Evolutionary conservation across 805 yeast genomes (phyloP), one percentile per base, ranked within the genome.

Genomic region (Brettanomyces sp.): DNA sequence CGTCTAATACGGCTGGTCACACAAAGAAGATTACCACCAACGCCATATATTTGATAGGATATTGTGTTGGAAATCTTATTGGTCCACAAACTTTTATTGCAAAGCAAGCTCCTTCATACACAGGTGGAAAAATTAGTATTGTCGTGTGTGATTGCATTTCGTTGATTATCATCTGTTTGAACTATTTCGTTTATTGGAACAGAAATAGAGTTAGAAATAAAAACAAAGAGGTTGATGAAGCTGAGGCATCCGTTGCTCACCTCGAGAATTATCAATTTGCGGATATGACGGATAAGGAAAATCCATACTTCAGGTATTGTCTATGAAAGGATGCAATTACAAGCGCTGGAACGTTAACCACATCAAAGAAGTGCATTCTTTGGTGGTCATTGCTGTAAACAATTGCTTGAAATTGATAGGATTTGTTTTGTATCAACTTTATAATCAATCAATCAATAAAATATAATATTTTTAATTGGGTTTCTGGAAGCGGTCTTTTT

Each of bases 21-120:
- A 82, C 90, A 13, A 85, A 85, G 62, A 79, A 82, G 54, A 70
- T 79, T 52, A 71, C 79, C 4, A 72, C 77, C 23, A 76, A 77
- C 45, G 82, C 82, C 6, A 60, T 79, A 33, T 73, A 73, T 41
- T 69, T 83, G 60, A 70, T 82, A 47, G 82, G 78, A 4, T 85
- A 81, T 57, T 78, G 85, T 37, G 74, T 77, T 40, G 85, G 87
- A 13, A 79, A 82, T 59, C 66, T 84, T 38, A 73, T 81, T 47
- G 91, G 90, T 3, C 89, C 93, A 4, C 88, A 82, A 61, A 72
- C 85, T 56, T 85, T 85, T 65, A 70, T 68, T 48, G 62, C 73
- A 0, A 52, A 62, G 12, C 72, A 82, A 47, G 80, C 77, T 14
- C 89, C 89, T 5, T 56, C 62, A 36, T 85, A 82, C 54, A 63